These are phyloP conservation scores for Sclerotinia glacialis DNA, from an alignment of 2,329 filamentous ascomycete species.

Conservation along the genomic window DNA sequence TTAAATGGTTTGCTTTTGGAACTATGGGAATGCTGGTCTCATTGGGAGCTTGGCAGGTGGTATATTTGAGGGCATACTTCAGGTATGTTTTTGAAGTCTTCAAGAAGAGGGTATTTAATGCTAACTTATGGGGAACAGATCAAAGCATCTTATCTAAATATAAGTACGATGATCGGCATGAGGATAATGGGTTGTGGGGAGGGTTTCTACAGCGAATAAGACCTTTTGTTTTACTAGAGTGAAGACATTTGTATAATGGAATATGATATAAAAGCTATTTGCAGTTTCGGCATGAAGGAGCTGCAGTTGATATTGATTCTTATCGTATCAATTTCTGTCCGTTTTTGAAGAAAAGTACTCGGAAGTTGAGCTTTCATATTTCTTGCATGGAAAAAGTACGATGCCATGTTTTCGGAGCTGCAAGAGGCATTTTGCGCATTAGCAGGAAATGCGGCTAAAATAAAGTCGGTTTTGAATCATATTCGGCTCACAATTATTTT, in stretches of 20 bases:
- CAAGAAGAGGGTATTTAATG: conserved; percentile 15
- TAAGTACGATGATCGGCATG: conserved; percentile 11
- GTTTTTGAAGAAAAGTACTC: neutral
- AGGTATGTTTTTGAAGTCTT: conserved; percentile 50
- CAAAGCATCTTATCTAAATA: conserved; percentile 65
- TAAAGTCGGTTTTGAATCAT: too few species aligned
- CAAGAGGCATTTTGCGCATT: neutral
- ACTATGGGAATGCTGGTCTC: conserved; percentile 89
- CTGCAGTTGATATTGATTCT: neutral
- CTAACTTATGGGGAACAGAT: conserved; percentile 44
- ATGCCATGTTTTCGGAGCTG: neutral
- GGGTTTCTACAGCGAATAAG: conserved; percentile 25
- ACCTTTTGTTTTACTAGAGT: conserved; percentile 36
- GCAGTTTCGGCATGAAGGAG: neutral
- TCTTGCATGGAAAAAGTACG: neutral
- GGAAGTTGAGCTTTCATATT: neutral
- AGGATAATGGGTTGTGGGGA: conserved; percentile 18
- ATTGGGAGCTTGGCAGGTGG: conserved; percentile 93
- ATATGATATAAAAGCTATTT: conserved; percentile 5
- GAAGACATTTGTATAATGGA: conserved; percentile 34
- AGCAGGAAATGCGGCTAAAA: neutral
- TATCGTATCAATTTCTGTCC: neutral
- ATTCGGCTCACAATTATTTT: neutral
- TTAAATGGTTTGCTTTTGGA: conserved; percentile 96
- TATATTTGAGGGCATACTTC: conserved; percentile 97